Conservation (phyloP, 768 basidiomycete species). For the Boletales sp. region DNA sequence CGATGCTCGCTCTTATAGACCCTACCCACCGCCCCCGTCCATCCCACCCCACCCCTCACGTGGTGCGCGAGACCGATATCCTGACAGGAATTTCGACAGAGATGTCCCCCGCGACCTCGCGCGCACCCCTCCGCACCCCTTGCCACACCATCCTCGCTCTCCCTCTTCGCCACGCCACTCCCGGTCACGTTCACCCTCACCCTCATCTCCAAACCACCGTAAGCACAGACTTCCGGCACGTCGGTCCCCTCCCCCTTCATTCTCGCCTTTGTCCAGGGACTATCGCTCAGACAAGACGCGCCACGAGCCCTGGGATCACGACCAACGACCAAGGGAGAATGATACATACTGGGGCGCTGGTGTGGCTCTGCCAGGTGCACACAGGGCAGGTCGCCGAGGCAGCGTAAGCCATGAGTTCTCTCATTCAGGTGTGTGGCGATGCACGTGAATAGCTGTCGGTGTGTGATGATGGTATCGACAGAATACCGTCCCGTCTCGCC, state of each 20-base stretch:
- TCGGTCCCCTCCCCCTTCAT: conserved; percentile 33
- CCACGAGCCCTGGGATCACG: conserved; percentile 34
- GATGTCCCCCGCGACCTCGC: conserved; percentile 20
- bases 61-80: conserved; percentile 23
- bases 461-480: conserved; percentile 1
- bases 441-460: background rate
- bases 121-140: conserved; percentile 20
- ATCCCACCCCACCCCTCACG: conserved; percentile 13
- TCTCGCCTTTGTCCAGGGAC: conserved; percentile 39
- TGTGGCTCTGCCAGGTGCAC: conserved; percentile 8
- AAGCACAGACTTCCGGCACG: conserved; percentile 35
- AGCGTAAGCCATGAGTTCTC: conserved; percentile 1
- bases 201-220: conserved; percentile 31
- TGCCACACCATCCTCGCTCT: conserved; percentile 16
- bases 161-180: conserved; percentile 23
- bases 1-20: conserved; percentile 19
- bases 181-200: conserved; percentile 39
- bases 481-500: conserved; percentile 23
- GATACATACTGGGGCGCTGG: conserved; percentile 15
- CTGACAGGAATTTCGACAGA: conserved; percentile 21
- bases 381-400: conserved; percentile 3
- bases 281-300: conserved; percentile 32
- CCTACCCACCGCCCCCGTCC: background rate
- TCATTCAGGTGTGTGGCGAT: conserved; percentile 8
- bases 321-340: conserved; percentile 33